Evolutionary conservation across 2,329 filamentous ascomycete species (phyloP), one percentile per base, ranked within the genome.

Genomic region (Tympanopsis confertula): DNA sequence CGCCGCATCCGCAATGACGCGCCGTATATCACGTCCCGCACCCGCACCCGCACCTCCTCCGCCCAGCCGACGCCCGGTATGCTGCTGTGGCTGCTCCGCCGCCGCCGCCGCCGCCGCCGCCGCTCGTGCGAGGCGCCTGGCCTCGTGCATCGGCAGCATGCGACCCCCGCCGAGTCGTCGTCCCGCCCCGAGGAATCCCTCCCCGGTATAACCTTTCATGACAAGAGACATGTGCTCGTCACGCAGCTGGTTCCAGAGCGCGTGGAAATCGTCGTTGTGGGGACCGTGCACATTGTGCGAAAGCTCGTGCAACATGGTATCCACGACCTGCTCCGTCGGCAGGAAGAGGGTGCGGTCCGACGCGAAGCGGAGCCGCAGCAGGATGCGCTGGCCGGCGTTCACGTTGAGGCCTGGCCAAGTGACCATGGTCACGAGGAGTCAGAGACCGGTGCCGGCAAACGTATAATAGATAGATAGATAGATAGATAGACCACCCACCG

Each of bases 301-400:
- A 3, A 96, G 73, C 65, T 96, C 89, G 54, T 96, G 89, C 15
- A 96, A 74, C 78, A 96, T 83, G 0, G 89, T 96, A 56, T 95
- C 87, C 32, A 86, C 69, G 5, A 94, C 71, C 45, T 83, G 67
- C 51, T 95, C 86, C 40, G 88, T 62, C 1, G 83, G 79, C 15
- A 94, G 58, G 50, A 96, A 96, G 48, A 86, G 78, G 28, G 66
- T 75, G 7, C 73, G 69, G 53, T 94, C 85, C 48, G 73, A 68
- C 4, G 83, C 66, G 56, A 91, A 81, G 39, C 89, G 79, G 41
- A 96, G 64, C 32, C 89, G 78, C 17, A 96, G 66, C 45, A 85
- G 82, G 45, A 96, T 94, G 53, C 80, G 82, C 51, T 80, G 69
- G 4, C 86, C 87, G 14, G 61, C 60, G 50, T 89, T 84, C 48